These are phyloP conservation scores for Epichloe baconii DNA, from an alignment of 2,329 filamentous ascomycete genomes.

Conservation along the genomic window DNA sequence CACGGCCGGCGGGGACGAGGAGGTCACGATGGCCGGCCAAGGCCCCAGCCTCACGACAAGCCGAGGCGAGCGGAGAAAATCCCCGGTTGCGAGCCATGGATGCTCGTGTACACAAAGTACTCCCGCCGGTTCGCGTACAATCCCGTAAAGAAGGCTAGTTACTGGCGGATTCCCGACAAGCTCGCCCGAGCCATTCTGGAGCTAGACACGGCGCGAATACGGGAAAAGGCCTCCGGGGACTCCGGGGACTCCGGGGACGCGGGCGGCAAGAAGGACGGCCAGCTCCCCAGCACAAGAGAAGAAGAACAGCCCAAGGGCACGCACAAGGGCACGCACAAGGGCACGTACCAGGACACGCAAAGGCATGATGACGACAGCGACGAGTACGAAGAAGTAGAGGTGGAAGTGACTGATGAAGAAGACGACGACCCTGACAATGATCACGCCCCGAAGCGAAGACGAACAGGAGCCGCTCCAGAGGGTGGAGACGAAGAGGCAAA, in stretches of 20 bases:
- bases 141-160: constrained; percentile 70
- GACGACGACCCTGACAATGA: constrained; percentile 26
- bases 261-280: constrained; percentile 3
- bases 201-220: constrained; percentile 59
- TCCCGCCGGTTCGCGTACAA: constrained; percentile 87
- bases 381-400: constrained; percentile 61
- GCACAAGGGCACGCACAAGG: constrained; percentile 3
- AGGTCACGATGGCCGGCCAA: constrained; percentile 43
- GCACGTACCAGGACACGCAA: constrained; percentile 12
- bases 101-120: constrained; percentile 85
- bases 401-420: constrained; percentile 44
- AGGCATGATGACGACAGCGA: constrained; percentile 40
- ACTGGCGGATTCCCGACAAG: constrained; percentile 88
- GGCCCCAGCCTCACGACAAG: constrained; percentile 60
- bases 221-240: constrained; percentile 35
- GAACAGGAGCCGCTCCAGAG: constrained; percentile 39
- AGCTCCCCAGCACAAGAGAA: neutral
- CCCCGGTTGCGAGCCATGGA: constrained; percentile 73
- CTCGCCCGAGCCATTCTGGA: constrained; percentile 65
- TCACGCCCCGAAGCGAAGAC: constrained; percentile 49
- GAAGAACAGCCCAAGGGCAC: neutral
- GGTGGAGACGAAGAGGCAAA: constrained; percentile 32
- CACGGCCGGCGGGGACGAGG: constrained; percentile 25
- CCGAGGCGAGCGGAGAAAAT: constrained; percentile 71
- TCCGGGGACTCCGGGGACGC: constrained; percentile 14